Evolutionary conservation across 805 yeast genomes (phyloP), one percentile per base, ranked within the genome.

Genomic region (Nadsonia fulvescens): DNA sequence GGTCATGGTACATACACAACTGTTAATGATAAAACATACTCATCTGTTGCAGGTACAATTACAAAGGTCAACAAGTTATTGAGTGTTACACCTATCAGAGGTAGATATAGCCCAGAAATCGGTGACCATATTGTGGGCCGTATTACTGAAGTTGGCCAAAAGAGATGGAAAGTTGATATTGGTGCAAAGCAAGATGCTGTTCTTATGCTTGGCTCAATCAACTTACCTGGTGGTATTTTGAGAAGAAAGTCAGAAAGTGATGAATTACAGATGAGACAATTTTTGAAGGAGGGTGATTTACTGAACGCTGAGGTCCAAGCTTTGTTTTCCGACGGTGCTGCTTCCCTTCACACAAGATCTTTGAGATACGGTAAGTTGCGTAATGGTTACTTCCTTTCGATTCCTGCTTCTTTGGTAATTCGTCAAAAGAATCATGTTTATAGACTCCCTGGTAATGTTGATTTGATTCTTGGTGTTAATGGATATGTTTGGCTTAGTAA

Each of bases 1-100:
- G 98, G 98, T 15, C 98, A 86, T 44, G 98, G 98, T 5, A 89
- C 96, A 0, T 89, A 81, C 47, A n/a, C n/a, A n/a, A 67, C 72
- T 37, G 53, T 75, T 20, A 70, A 68, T 17, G 74, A 73, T 37
- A 57, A 63, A 38, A 81, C 94, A 1, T 81, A 66, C 47, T 74
- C 93, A 3, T 74, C 95, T 0, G 93, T 86, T 5, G 94, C 94
- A 0, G 99, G 99, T 4, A 70, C 71, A 7, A 72, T 89, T 4
- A 65, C 77, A 2, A 62, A 86, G 35, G 94, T 83, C 28, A 89
- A 89, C 49, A 69, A 83, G 40, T 58, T 89, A 32, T 58, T 89
- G 31, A 72, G 83, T 42, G 96, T 89, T 11, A 54, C 67, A 15
- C 93, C 96, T 3, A 61, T 86, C 32, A 63, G 78, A 38, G 93